Evolutionary conservation across 371 early-diverging fungal genomes (phyloP).

Genomic region (Caulochytrium protostelioides): DNA sequence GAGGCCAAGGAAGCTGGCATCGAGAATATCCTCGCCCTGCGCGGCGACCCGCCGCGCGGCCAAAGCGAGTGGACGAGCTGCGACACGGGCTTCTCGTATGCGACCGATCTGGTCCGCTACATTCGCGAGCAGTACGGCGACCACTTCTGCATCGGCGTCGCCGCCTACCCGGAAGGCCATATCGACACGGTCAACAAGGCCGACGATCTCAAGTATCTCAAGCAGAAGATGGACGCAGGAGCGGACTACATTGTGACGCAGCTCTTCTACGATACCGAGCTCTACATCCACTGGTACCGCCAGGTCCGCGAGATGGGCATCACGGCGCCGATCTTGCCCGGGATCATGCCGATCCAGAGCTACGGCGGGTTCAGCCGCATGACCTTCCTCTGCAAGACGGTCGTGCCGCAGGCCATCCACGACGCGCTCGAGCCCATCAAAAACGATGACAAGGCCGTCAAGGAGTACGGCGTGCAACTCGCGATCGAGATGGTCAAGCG

Average conservation of each 20-base stretch:
- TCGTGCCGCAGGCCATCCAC: constrained; percentile 57
- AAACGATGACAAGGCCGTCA: constrained; percentile 83
- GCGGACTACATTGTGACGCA: constrained; percentile 84
- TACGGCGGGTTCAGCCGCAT: constrained; percentile 76
- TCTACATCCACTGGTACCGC: constrained; percentile 55
- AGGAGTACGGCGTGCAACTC: constrained; percentile 73
- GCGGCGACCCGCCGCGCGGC: constrained; percentile 84
- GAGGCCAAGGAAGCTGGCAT: constrained; percentile 76
- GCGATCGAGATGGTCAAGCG: constrained; percentile 56
- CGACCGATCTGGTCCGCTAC: constrained; percentile 65
- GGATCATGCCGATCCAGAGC: constrained; percentile 84
- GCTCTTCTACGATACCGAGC: constrained; percentile 74
- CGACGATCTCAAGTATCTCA: constrained; percentile 50
- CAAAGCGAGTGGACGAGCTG: constrained; percentile 52
- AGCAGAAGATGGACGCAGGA: constrained; percentile 73
- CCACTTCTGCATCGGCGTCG: constrained; percentile 85
- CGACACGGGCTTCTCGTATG: constrained; percentile 62
- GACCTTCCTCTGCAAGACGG: constrained; percentile 62
- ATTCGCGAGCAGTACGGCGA: constrained; percentile 74
- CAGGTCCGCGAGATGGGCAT: constrained; percentile 54
- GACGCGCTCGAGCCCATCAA: constrained; percentile 78
- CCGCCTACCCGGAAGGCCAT: constrained; percentile 79
- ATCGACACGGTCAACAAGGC: constrained; percentile 46
- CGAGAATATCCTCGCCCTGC: constrained; percentile 83
- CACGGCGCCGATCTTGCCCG: constrained; percentile 72